A percentile compares a stretch with the other conserved stretches of the same genome.
Conservation (phyloP, 495 filamentous ascomycete genomes). For the Hypoxylon fuscum region DNA sequence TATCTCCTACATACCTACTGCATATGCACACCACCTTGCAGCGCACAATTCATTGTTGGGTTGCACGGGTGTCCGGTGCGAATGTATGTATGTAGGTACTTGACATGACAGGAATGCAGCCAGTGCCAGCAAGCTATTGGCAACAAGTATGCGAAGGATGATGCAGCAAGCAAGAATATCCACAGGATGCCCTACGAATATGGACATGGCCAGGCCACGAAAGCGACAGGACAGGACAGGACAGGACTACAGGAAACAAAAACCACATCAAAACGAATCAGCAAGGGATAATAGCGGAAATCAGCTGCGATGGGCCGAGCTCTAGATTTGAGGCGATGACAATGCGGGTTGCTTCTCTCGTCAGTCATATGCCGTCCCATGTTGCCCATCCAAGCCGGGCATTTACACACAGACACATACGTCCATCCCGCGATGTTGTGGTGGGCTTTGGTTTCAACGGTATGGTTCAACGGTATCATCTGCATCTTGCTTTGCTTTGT, state of each 20-base stretch:
- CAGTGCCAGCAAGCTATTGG: slow-evolving; percentile 15
- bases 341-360: neutral
- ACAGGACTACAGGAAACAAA: neutral
- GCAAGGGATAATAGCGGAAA: neutral
- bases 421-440: slow-evolving; percentile 9
- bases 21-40: slow-evolving; percentile 52
- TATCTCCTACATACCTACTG: slow-evolving; percentile 25
- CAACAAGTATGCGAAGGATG: slow-evolving; percentile 3
- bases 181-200: neutral
- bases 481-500: neutral
- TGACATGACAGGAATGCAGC: slow-evolving; percentile 28
- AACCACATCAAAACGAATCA: neutral
- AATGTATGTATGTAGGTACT: slow-evolving; percentile 24
- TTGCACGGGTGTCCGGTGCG: slow-evolving; percentile 29
- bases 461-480: slow-evolving; percentile 11
- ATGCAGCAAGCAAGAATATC: slow-evolving; percentile 19
- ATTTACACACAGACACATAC: neutral
- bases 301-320: neutral
- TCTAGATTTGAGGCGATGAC: neutral
- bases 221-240: neutral
- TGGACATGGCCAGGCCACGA: neutral
- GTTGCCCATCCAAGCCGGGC: neutral
- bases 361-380: slow-evolving; percentile 15
- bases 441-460: slow-evolving; percentile 1
- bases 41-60: slow-evolving; percentile 53